Evolutionary conservation across 352 stramenopile species (phyloP), one percentile per base, ranked within the genome.

Genomic region (Globisporangium middletonii): DNA sequence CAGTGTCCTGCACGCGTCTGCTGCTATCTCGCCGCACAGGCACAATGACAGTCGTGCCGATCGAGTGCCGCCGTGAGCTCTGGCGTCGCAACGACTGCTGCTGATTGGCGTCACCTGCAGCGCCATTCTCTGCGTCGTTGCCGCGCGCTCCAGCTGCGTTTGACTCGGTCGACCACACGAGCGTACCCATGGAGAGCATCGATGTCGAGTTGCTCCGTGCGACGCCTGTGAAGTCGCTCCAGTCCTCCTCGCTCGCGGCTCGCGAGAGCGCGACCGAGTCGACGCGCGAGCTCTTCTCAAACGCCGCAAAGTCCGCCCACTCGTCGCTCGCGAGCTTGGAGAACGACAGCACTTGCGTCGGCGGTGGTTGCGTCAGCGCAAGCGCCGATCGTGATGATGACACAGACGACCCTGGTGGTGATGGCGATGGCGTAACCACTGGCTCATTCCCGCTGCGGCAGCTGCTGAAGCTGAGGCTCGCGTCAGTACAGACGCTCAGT

Each of bases 271-370:
- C 9, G 7, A 35, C 30, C 44, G 65, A 46, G 26, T 60, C 46
- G 11, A 12, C 27, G 23, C 4, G 19, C 42, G 59, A 60, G 33
- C 55, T 49, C 19, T 59, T 59, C 23, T 70, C 58, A 11, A 66
- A 75, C 13, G 59, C 59, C 7, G 50, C 60, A 33, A 75, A 75
- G 50, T 73, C 62, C 3, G 68, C 68, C 68, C 68, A 75, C 27
- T 71, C 65, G 3, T 57, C 57, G n/a, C 45, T 56, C 26, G 26
- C 35, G 23, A 52, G 60, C 48, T 58, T 67, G 33, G 60, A 63
- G 27, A 66, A 58, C 19, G 60, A 59, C 23, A 64, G 50, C 13
- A 63, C 41, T 35, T 63, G 57, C 28, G 57, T 63, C 41, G 35
- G 42, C 41, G 35, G 42, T n/a, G 57, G 57, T 0, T 50, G 49